Evolutionary conservation across 228 moss, liverwort and hornwort species (phyloP).

Genomic region (Sphagnum magellanicum): DNA sequence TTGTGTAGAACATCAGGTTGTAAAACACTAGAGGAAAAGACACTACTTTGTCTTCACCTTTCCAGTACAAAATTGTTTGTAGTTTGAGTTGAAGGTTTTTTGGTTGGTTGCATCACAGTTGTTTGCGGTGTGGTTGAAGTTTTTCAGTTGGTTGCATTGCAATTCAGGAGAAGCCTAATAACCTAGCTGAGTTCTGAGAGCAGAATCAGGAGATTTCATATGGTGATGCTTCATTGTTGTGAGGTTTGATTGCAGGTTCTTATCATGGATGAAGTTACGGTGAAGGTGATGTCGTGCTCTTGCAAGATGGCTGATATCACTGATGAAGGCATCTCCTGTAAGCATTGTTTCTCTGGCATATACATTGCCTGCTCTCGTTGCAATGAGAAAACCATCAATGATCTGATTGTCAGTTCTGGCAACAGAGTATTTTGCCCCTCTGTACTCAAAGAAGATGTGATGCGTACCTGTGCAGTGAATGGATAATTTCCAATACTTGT

Average conservation of each 20-base stretch:
- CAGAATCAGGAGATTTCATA: not conserved
- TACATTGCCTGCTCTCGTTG: not conserved
- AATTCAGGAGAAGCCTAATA: not conserved
- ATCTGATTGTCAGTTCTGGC: slow-evolving; percentile 1
- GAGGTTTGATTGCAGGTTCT: slow-evolving; percentile 58
- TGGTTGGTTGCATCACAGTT: too few relatives aligned
- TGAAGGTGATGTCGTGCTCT: slow-evolving; percentile 93
- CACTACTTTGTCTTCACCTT: too few relatives aligned
- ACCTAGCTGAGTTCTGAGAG: not conserved
- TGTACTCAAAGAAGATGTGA: too few relatives aligned
- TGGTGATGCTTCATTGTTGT: too few relatives aligned
- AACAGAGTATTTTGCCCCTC: too few relatives aligned
- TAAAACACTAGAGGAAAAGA: too few relatives aligned
- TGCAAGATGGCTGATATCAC: slow-evolving; percentile 99
- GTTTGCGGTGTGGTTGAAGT: not conserved
- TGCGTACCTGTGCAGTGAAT: not conserved
- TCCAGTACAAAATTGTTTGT: too few relatives aligned
- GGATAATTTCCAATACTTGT: not conserved
- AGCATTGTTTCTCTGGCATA: slow-evolving; percentile 10
- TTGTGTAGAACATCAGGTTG: too few relatives aligned
- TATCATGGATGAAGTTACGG: slow-evolving; percentile 97
- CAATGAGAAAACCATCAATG: slow-evolving; percentile 1
- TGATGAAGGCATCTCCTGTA: slow-evolving; percentile 97
- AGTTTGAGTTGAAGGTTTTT: too few relatives aligned
- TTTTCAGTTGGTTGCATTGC: not conserved